Conservation (phyloP, 2,329 filamentous ascomycete genomes). For the Hymenoscyphus linearis region DNA sequence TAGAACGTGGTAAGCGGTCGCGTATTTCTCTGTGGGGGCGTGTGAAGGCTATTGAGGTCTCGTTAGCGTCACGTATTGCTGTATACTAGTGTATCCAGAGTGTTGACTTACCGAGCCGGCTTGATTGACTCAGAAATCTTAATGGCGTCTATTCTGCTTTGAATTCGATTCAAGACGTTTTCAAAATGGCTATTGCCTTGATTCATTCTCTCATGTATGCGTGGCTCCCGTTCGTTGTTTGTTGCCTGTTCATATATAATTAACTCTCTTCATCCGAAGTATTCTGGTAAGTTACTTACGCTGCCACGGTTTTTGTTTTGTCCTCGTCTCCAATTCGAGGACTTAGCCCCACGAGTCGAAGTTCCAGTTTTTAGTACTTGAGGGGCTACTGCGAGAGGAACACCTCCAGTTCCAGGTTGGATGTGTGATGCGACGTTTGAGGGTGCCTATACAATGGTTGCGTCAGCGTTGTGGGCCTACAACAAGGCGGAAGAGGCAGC, state of each 20-base stretch:
- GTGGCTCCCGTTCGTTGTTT: not conserved
- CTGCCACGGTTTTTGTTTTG: too few relatives aligned
- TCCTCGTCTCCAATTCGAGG: not conserved
- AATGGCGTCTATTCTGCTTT: not conserved
- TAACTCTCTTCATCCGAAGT: not conserved
- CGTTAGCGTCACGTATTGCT: not conserved
- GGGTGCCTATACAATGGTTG: not conserved
- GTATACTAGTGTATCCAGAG: not conserved
- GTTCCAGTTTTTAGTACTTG: not conserved
- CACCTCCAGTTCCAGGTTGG: not conserved
- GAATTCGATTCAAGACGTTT: not conserved
- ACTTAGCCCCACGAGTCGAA: not conserved
- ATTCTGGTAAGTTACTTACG: not conserved
- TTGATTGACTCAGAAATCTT: not conserved
- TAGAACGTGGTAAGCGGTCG: not conserved
- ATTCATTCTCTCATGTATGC: not conserved
- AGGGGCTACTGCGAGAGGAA: not conserved
- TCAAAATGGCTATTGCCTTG: not conserved
- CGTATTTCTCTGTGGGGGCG: not conserved
- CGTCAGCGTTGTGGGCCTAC: not conserved
- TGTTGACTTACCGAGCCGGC: not conserved
- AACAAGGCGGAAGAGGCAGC: not conserved
- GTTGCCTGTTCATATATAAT: not conserved
- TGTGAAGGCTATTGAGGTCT: not conserved
- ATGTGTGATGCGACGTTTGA: not conserved